Percentiles rank a stretch among this genome's conserved stretches.
Conservation (phyloP, 2,329 filamentous ascomycete genomes). For the Cladosporium phlei region DNA sequence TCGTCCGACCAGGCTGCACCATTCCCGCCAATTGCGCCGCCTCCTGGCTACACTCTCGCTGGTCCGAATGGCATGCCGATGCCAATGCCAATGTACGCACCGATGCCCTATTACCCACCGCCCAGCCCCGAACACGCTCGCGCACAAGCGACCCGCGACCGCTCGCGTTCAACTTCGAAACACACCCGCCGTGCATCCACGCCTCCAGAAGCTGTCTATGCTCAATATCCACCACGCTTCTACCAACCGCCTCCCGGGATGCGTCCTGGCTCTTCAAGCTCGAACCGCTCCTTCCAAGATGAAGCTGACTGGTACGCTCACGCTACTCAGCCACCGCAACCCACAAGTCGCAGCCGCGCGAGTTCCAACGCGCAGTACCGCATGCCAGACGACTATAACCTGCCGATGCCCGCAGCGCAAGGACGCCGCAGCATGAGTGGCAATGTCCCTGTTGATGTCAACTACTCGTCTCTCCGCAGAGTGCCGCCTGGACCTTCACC, state of each 20-base stretch:
- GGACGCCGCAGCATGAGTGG: constrained; percentile 33
- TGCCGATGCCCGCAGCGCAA: constrained; percentile 30
- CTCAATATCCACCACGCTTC: constrained; percentile 24
- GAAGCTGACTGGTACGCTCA: constrained; percentile 39
- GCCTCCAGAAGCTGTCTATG: constrained; percentile 25
- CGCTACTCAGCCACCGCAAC: constrained; percentile 14
- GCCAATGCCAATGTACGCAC: constrained; percentile 31
- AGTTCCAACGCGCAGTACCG: constrained; percentile 33
- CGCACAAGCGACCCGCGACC: constrained; percentile 14
- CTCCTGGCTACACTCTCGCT: constrained; percentile 45
- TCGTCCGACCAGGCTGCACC: constrained; percentile 22
- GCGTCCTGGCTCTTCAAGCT: constrained; percentile 35
- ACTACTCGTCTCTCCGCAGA: constrained; percentile 29
- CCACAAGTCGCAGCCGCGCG: constrained; percentile 36
- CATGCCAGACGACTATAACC: constrained; percentile 33
- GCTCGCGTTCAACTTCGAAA: constrained; percentile 25
- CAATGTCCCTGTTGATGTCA: constrained; percentile 30
- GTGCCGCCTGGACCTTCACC: constrained; percentile 24
- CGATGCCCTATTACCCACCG: constrained; percentile 26
- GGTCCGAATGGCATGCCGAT: constrained; percentile 45
- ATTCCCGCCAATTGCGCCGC: constrained; percentile 16
- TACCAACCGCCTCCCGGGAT: constrained; percentile 20
- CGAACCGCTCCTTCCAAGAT: constrained; percentile 43
- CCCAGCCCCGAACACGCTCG: constrained; percentile 22
- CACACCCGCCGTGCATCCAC: constrained; percentile 29